A percentile compares a stretch with the other conserved stretches of the same genome.
phyloP scores from a whole-genome alignment of 108 stramenopile genomes.

The Discostella pseudostelligera region DNA sequence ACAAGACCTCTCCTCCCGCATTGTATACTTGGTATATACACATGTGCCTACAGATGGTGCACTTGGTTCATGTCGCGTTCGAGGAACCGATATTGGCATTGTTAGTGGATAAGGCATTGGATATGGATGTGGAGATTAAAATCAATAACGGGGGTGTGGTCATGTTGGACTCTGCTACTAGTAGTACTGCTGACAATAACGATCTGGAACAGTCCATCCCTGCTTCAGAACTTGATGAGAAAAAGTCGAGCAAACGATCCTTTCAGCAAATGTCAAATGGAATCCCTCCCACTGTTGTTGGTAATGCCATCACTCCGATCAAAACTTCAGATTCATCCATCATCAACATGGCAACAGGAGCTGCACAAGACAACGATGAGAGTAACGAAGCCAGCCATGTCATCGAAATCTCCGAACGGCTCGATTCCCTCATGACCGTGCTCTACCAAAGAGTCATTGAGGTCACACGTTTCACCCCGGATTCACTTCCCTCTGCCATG shows the following conservation, averaged over 20 bases:
- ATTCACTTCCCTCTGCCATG: conserved; percentile 36
- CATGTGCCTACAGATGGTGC: conserved; percentile 41
- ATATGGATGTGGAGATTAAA: conserved; percentile 97
- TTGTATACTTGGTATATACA: conserved; percentile 44
- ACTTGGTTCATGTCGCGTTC: conserved; percentile 26
- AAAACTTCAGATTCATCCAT: not conserved
- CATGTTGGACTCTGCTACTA: conserved; percentile 51
- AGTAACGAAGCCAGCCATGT: conserved; percentile 26
- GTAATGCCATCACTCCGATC: not conserved
- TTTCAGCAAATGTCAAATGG: conserved; percentile 21
- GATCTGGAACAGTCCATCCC: no score
- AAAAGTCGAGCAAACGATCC: conserved; percentile 35
- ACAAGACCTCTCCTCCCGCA: conserved; percentile 33
- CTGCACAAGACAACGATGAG: not conserved
- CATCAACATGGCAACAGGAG: not conserved
- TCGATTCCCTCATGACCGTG: conserved; percentile 40
- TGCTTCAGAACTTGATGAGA: no score
- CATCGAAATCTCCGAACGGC: conserved; percentile 41
- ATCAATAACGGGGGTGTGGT: conserved; percentile 87
- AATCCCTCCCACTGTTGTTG: no score
- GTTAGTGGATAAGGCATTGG: conserved; percentile 86
- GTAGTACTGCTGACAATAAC: not conserved
- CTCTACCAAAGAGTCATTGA: conserved; percentile 34
- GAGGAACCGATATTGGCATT: conserved; percentile 57
- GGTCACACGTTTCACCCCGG: conserved; percentile 28